Base-by-base conservation (phyloP, 2,329 filamentous ascomycete species). In the Dactylellina drechsleri region DNA sequence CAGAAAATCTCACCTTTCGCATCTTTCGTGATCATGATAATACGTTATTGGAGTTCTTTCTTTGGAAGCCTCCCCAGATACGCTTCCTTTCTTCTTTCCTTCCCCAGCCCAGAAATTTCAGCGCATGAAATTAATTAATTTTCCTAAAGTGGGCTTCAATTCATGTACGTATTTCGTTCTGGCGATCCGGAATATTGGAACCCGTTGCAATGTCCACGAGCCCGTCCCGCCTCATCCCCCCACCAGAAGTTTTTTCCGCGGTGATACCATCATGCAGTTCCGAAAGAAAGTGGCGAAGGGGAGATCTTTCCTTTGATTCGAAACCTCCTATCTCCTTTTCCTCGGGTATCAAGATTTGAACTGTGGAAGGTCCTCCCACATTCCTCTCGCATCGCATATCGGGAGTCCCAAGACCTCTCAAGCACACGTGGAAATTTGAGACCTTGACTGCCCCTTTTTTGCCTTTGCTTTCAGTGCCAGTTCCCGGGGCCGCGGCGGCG, bases 351-450 rank as follows among this genome's bases (percentile, higher is more conserved):
- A 57, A 41, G 18, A 23, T 23, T 60, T 57, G 49, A 56, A 49
- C 49, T 57, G n/a, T 50, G 57, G 66, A 70, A 70, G 66, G 57
- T 74, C 70, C 56, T 58, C 65, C 60, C 31, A 16, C 15, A 43
- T 53, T 26, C 28, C 31, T 36, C 31, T 36, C 1, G 16, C 4
- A 49, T 74, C 70, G 61, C 62, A 66, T 66, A 66, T 66, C 56
- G 62, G 56, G 40, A 36, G 59, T 50, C 31, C 50, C 52, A 54
- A 66, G 20, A 50, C 31, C 62, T 66, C 61, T 67, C 60, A 66
- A 66, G 60, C 60, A 64, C 67, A 72, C 67, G 67, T 72, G 67
- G 67, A 36, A 65, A 47, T 59, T 60, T 58, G 54, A 53, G 31
- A 47, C 16, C 16, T 47, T 15, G 43, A 18, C 43, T 60, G 28